phyloP scores from a whole-genome alignment of 345 rosid genomes.

The Arabidopsis suecica region DNA sequence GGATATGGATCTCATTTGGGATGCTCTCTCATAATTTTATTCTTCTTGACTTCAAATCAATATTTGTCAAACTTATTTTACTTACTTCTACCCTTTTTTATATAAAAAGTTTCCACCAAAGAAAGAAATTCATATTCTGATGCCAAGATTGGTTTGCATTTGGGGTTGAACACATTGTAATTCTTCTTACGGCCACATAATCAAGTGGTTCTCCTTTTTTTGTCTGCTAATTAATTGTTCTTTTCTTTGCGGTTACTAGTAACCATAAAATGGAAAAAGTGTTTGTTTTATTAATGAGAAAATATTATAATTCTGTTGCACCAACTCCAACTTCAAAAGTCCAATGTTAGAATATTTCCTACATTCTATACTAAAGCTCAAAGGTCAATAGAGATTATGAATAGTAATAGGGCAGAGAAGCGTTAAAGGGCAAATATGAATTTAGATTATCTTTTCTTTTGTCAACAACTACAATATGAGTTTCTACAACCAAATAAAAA shows the following conservation, averaged over 20 bases:
- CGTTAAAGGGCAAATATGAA: background rate
- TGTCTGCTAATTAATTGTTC: constrained; percentile 28
- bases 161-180: constrained; percentile 23
- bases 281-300: constrained; percentile 5
- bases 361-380: constrained; percentile 7
- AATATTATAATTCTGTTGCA: constrained; percentile 29
- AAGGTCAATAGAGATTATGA: constrained; percentile 22
- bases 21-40: constrained; percentile 72
- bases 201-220: constrained; percentile 28
- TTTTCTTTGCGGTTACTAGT: constrained; percentile 33
- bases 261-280: constrained; percentile 35
- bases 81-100: background rate
- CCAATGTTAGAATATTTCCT: constrained; percentile 7
- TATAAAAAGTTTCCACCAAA: background rate
- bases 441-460: background rate
- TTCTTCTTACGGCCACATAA: constrained; percentile 15
- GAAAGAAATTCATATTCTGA: constrained; percentile 14
- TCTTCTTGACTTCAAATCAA: constrained; percentile 52
- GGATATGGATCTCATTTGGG: constrained; percentile 99
- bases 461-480: background rate
- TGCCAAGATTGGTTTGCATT: constrained; percentile 29
- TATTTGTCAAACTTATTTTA: constrained; percentile 14
- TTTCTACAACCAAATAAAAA: background rate
- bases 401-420: background rate
- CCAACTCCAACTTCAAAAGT: constrained; percentile 44